Evolutionary conservation across 805 yeast species (phyloP).

Genomic region (Zygosaccharomyces pseudorouxii): DNA sequence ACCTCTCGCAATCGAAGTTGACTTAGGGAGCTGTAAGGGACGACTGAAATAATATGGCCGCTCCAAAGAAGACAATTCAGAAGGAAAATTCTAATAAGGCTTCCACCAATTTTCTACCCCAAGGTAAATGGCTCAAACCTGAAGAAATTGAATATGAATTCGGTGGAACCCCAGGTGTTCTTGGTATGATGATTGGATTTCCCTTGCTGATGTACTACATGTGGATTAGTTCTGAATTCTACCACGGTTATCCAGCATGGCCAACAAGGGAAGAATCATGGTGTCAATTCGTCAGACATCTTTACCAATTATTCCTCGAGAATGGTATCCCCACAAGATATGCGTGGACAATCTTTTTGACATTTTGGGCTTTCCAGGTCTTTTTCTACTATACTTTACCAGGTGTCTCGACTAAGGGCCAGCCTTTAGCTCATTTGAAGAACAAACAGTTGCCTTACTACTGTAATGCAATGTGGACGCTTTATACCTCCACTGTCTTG

Average conservation of each 20-base stretch:
- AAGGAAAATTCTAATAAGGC: conserved; percentile 6
- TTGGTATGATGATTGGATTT: conserved; percentile 89
- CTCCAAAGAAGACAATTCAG: neutral
- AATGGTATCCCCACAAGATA: conserved; percentile 55
- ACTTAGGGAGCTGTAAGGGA: neutral
- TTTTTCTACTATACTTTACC: conserved; percentile 79
- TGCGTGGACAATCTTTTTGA: conserved; percentile 67
- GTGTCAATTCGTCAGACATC: conserved; percentile 43
- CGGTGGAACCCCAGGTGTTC: conserved; percentile 88
- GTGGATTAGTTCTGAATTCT: conserved; percentile 87
- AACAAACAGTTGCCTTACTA: conserved; percentile 81
- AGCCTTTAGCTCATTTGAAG: conserved; percentile 78
- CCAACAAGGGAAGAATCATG: conserved; percentile 60
- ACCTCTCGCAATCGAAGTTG: too few species aligned
- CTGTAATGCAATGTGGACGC: conserved; percentile 87
- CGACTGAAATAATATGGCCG: neutral
- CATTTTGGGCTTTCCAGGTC: conserved; percentile 65
- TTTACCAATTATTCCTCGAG: conserved; percentile 43
- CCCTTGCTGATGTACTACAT: conserved; percentile 93
- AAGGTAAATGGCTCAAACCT: conserved; percentile 39
- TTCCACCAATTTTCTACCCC: conserved; percentile 29
- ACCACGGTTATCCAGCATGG: conserved; percentile 65
- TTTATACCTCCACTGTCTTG: conserved; percentile 62
- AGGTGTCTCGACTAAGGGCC: conserved; percentile 93
- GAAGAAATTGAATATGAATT: conserved; percentile 76